These are phyloP conservation scores for Dichomitus squalens DNA, from an alignment of 1,284 basidiomycete species.

Conservation along the genomic window DNA sequence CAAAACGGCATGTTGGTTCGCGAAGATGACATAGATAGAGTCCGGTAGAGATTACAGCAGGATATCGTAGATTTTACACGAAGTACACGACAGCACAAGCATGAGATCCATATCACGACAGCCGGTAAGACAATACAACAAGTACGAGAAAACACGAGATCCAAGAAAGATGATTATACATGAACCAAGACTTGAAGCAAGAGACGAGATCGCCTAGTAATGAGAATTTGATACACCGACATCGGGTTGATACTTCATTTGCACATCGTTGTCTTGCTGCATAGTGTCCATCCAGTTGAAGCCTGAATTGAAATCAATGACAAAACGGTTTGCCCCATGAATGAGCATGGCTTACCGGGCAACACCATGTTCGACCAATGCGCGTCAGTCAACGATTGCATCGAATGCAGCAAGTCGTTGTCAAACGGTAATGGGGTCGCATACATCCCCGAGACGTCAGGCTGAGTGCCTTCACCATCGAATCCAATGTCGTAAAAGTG, in stretches of 20 bases:
- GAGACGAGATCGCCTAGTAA: background rate
- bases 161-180: background rate
- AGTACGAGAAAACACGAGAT: background rate
- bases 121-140: constrained; percentile 8
- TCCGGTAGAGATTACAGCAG: background rate
- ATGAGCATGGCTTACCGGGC: constrained; percentile 44
- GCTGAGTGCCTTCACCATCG: constrained; percentile 11
- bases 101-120: constrained; percentile 3
- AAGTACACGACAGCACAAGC: constrained; percentile 8
- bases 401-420: constrained; percentile 58
- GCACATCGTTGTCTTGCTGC: constrained; percentile 20
- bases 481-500: constrained; percentile 16
- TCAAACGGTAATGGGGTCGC: constrained; percentile 59
- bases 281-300: constrained; percentile 33
- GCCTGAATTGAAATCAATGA: constrained; percentile 14
- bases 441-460: constrained; percentile 46
- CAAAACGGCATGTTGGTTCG: no score
- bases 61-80: constrained; percentile 17
- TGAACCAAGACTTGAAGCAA: background rate
- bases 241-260: constrained; percentile 12
- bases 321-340: background rate
- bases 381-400: constrained; percentile 56
- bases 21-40: background rate
- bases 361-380: constrained; percentile 55
- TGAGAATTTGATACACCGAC: background rate